Evolutionary conservation across 2,329 filamentous ascomycete species (phyloP).

Genomic region (Colletotrichum viniferum): DNA sequence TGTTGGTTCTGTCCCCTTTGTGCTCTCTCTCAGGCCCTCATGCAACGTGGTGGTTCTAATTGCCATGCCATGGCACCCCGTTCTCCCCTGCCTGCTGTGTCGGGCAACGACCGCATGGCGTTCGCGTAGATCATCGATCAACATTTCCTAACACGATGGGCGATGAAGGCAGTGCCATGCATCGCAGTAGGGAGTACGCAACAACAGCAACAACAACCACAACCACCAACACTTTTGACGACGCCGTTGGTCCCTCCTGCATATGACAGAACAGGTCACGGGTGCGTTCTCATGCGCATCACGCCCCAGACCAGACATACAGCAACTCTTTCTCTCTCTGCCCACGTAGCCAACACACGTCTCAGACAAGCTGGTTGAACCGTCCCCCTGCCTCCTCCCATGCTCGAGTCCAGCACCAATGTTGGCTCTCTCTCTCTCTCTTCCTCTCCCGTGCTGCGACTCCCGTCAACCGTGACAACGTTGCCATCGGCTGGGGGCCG

Average conservation of each 20-base stretch:
- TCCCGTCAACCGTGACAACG: neutral
- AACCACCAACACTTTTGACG: neutral
- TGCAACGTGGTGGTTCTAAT: neutral
- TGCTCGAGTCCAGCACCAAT: neutral
- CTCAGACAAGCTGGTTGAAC: neutral
- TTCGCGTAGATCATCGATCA: neutral
- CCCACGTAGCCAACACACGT: neutral
- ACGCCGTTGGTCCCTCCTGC: neutral
- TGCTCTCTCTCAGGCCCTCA: neutral
- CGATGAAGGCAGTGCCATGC: neutral
- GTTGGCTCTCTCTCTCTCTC: neutral
- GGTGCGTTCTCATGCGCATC: neutral
- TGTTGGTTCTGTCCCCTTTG: neutral
- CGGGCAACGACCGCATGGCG: neutral
- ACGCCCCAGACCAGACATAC: neutral
- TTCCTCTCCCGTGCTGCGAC: neutral
- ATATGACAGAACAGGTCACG: neutral
- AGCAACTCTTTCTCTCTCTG: neutral
- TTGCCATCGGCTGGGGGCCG: neutral
- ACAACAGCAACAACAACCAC: neutral
- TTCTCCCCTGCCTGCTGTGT: neutral
- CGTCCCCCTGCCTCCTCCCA: neutral
- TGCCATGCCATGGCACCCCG: neutral
- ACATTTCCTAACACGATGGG: neutral
- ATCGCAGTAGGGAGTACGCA: neutral